phyloP scores from a whole-genome alignment of 768 basidiomycete genomes.

The Suillus alpinus region DNA sequence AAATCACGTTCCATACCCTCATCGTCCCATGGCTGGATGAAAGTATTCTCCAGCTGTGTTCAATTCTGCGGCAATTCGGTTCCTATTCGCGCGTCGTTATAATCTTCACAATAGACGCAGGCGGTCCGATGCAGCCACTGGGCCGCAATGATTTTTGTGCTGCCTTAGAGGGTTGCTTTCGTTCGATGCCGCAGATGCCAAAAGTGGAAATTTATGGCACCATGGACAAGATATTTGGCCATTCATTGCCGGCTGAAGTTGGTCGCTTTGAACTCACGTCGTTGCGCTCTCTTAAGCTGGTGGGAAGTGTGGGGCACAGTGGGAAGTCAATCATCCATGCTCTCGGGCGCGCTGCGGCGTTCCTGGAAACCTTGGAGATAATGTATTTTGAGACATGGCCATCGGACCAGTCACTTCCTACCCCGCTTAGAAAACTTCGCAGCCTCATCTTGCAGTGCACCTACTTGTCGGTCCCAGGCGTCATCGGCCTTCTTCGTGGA shows the following conservation, averaged over 20 bases:
- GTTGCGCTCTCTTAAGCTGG: background rate
- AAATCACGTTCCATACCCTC: constrained; percentile 24
- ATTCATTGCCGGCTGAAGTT: background rate
- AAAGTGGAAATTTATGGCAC: background rate
- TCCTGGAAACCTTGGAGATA: background rate
- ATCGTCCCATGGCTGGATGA: constrained; percentile 25
- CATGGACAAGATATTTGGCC: background rate
- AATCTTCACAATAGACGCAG: background rate
- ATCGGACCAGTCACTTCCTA: background rate
- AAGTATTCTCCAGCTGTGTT: constrained; percentile 7
- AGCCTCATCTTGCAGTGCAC: constrained; percentile 2
- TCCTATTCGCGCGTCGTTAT: background rate
- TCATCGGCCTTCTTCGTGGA: background rate
- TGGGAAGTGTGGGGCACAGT: background rate
- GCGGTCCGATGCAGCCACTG: background rate
- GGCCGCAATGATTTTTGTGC: background rate
- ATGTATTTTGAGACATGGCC: background rate
- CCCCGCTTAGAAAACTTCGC: background rate
- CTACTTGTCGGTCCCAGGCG: background rate
- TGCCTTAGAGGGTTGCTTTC: background rate
- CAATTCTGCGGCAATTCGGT: background rate
- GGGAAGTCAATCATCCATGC: background rate
- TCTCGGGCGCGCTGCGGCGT: background rate
- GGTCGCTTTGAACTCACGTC: background rate
- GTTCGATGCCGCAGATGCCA: background rate